These are phyloP conservation scores for Neurospora sublineolata DNA, from an alignment of 495 filamentous ascomycete genomes.

Conservation along the genomic window DNA sequence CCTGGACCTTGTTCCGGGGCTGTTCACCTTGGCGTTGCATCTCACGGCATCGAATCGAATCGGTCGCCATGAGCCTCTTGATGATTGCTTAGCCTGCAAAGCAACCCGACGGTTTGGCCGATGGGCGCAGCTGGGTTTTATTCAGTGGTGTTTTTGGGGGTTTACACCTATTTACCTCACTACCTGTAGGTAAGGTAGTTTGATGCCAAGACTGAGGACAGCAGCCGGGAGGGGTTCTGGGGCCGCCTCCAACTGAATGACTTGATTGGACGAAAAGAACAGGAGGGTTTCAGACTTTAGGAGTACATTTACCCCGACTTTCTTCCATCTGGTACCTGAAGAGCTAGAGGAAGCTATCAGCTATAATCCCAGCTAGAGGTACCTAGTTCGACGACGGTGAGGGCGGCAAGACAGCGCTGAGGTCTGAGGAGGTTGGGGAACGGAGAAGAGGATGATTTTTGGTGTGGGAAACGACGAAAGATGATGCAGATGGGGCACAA, in stretches of 20 bases:
- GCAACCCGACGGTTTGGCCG: background rate
- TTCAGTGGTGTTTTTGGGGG: background rate
- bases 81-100: background rate
- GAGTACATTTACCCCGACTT: background rate
- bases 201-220: background rate
- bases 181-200: background rate
- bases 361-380: background rate
- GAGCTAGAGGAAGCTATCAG: background rate
- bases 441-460: background rate
- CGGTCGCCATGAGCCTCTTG: background rate
- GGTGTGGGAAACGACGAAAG: background rate
- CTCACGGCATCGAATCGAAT: background rate
- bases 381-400: background rate
- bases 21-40: background rate
- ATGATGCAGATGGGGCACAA: background rate
- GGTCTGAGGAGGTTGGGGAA: background rate
- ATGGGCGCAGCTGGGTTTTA: background rate
- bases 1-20: background rate
- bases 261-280: background rate
- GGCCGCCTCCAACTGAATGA: background rate
- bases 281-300: background rate
- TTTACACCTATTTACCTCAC: too few species aligned
- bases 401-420: background rate
- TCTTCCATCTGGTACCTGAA: background rate
- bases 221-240: background rate